Percentiles rank a stretch among this genome's conserved stretches.
Conservation (phyloP, 345 rosid species). For the Diplotaxis tenuifolia region DNA sequence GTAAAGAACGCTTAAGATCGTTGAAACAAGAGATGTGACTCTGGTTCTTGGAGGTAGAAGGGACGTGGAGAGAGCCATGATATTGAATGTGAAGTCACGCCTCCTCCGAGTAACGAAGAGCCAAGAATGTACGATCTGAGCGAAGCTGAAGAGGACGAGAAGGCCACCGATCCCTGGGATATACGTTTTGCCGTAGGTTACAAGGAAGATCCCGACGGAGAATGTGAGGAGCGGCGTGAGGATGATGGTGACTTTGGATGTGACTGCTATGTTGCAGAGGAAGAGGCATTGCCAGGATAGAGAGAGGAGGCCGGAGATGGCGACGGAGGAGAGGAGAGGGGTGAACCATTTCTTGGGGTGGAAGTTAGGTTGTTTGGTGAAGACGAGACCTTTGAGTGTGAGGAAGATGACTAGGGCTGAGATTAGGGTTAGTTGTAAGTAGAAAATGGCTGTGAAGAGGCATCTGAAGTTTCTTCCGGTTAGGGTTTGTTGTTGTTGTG, state of each 20-base stretch:
- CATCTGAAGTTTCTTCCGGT: constrained; percentile 42
- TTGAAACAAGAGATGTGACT: constrained; percentile 32
- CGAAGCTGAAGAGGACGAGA: constrained; percentile 34
- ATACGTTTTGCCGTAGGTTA: constrained; percentile 33
- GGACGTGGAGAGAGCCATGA: constrained; percentile 45
- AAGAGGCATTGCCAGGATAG: constrained; percentile 53
- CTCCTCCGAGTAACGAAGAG: constrained; percentile 44
- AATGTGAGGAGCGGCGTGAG: constrained; percentile 55
- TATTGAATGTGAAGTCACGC: constrained; percentile 45
- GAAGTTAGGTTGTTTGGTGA: constrained; percentile 46
- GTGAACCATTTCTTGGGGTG: constrained; percentile 73
- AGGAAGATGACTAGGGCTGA: constrained; percentile 50
- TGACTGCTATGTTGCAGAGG: constrained; percentile 38
- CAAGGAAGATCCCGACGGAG: constrained; percentile 45
- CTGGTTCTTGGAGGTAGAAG: constrained; percentile 43
- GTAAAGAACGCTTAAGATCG: constrained; percentile 39
- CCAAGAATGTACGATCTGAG: constrained; percentile 40
- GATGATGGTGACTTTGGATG: constrained; percentile 58
- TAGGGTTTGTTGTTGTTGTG: constrained; percentile 23
- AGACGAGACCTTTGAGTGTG: constrained; percentile 53
- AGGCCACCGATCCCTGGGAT: constrained; percentile 39
- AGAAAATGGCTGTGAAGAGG: constrained; percentile 56
- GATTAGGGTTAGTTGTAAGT: constrained; percentile 47
- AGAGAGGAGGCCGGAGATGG: constrained; percentile 46
- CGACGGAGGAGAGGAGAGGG: constrained; percentile 59